phyloP scores from a whole-genome alignment of 352 stramenopile species.

The Blastocystis sp. region DNA sequence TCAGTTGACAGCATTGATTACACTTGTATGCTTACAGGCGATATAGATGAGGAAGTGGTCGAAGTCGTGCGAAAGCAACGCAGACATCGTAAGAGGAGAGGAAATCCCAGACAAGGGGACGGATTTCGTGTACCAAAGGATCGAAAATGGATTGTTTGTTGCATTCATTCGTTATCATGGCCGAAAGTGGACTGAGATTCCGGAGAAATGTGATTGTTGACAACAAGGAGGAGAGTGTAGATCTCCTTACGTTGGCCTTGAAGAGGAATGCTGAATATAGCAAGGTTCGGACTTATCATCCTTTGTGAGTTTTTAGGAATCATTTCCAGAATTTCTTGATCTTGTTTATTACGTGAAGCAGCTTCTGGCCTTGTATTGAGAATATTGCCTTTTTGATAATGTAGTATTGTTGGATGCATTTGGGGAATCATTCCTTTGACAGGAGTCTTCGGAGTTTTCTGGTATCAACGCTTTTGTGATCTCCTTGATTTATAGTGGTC shows the following conservation, averaged over 20 bases:
- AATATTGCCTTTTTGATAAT: not conserved
- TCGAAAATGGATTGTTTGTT: not conserved
- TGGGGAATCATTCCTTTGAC: conserved; percentile 52
- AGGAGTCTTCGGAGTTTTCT: conserved; percentile 19
- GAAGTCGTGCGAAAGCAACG: conserved; percentile 41
- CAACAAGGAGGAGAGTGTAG: conserved; percentile 46
- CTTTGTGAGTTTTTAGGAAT: not conserved
- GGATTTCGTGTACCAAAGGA: not conserved
- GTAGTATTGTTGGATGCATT: conserved; percentile 27
- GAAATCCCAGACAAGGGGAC: not conserved
- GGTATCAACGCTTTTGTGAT: not conserved
- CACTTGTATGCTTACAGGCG: conserved; percentile 49
- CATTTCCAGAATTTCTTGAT: conserved; percentile 52
- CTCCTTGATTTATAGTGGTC: not conserved
- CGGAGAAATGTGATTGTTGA: not conserved
- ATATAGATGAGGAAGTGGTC: conserved; percentile 46
- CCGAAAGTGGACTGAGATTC: conserved; percentile 21
- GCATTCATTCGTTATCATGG: not conserved
- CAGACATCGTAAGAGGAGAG: conserved; percentile 24
- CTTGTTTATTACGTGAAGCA: conserved; percentile 56
- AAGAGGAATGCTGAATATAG: conserved; percentile 45
- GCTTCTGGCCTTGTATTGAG: conserved; percentile 25
- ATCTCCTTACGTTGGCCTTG: conserved; percentile 46
- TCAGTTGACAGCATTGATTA: conserved; percentile 62
- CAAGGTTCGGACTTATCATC: not conserved